phyloP scores from a whole-genome alignment of 495 filamentous ascomycete species.

The Aspergillus ostianus region DNA sequence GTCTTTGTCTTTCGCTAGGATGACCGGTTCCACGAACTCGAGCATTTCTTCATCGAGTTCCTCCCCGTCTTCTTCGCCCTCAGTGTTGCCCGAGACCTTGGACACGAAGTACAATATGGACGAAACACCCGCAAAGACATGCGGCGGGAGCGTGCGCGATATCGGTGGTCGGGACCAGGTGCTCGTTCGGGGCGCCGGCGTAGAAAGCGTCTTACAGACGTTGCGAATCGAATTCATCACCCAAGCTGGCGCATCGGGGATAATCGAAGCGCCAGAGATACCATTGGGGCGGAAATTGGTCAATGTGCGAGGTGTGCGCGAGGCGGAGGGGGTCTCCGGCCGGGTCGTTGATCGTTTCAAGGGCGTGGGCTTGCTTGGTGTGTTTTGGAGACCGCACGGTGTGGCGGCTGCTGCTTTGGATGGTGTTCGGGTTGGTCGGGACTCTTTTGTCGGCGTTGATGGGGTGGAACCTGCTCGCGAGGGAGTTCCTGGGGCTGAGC shows the following conservation, averaged over 20 bases:
- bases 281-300: conserved; percentile 20
- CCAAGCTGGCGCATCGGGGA: conserved; percentile 60
- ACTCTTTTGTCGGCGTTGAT: conserved; percentile 34
- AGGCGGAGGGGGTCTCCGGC: conserved; percentile 19
- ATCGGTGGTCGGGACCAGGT: conserved; percentile 46
- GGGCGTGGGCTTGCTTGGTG: conserved; percentile 42
- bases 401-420: conserved; percentile 32
- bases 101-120: conserved; percentile 50
- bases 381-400: conserved; percentile 38
- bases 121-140: conserved; percentile 63
- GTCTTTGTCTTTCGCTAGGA: conserved; percentile 25
- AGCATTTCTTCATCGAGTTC: conserved; percentile 38
- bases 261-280: conserved; percentile 28
- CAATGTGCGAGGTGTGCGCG: conserved; percentile 25
- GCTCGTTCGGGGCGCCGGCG: conserved; percentile 45
- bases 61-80: conserved; percentile 27
- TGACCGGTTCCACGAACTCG: conserved; percentile 40
- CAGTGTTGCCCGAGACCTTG: conserved; percentile 26
- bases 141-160: conserved; percentile 51
- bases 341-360: conserved; percentile 35
- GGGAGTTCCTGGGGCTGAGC: conserved; percentile 30
- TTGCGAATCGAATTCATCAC: conserved; percentile 62
- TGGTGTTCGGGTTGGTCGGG: conserved; percentile 28
- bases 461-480: conserved; percentile 27
- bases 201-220: conserved; percentile 62